phyloP scores from a whole-genome alignment of 163 green algal genomes.

The Scenedesmus sp. region DNA sequence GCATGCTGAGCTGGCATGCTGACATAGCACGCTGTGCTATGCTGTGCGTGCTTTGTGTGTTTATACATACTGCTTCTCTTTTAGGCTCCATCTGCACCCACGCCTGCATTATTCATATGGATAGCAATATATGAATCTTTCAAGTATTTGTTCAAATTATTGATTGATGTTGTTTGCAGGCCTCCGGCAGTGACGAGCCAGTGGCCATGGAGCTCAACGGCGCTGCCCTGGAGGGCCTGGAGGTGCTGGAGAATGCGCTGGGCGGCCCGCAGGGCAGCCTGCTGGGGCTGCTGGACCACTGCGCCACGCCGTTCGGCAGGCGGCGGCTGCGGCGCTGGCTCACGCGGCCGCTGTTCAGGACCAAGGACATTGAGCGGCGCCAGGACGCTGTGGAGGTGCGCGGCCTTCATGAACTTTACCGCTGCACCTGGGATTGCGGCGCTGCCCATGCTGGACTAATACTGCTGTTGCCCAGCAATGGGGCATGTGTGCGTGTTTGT shows the following conservation, averaged over 20 bases:
- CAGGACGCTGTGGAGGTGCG: constrained; percentile 85
- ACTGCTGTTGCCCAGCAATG: not conserved
- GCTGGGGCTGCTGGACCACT: constrained; percentile 90
- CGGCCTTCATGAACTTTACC: too few relatives aligned
- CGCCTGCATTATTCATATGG: too few relatives aligned
- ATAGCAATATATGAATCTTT: too few relatives aligned
- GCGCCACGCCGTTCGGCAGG: constrained; percentile 87
- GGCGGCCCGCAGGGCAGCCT: constrained; percentile 87
- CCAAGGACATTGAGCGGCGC: constrained; percentile 78
- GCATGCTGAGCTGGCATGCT: not conserved
- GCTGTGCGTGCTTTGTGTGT: not conserved
- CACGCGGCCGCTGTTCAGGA: constrained; percentile 82
- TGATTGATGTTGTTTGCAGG: not conserved
- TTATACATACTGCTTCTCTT: not conserved
- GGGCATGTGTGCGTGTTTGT: not conserved
- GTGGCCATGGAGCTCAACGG: constrained; percentile 84
- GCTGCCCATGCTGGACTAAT: too few relatives aligned
- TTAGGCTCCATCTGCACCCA: not conserved
- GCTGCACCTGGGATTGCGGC: not conserved
- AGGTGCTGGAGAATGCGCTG: constrained; percentile 92
- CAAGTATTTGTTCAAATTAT: too few relatives aligned
- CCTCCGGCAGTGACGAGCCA: constrained; percentile 44
- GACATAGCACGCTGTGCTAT: not conserved
- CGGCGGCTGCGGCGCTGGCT: constrained; percentile 93
- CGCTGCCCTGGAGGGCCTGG: constrained; percentile 94